Evolutionary conservation across 441 rosid species (phyloP).

Genomic region (Viola pubescens): DNA sequence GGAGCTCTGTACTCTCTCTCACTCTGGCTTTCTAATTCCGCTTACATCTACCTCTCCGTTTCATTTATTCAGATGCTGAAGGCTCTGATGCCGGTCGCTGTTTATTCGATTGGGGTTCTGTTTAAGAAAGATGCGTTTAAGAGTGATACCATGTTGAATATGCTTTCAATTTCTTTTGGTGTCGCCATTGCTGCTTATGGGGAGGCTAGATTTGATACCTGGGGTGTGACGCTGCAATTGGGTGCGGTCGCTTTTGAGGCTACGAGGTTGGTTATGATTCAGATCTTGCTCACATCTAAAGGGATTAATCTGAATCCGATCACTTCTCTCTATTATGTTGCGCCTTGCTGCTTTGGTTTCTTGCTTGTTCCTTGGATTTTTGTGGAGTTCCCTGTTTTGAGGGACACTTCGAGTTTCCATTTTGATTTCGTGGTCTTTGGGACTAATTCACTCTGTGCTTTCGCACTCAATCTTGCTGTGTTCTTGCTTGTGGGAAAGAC

Average conservation of each 20-base stretch:
- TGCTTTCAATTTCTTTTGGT: slow-evolving; percentile 89
- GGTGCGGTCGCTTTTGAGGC: slow-evolving; percentile 95
- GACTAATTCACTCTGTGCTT: slow-evolving; percentile 82
- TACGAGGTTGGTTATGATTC: slow-evolving; percentile 81
- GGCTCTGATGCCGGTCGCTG: slow-evolving; percentile 95
- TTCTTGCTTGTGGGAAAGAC: slow-evolving; percentile 93
- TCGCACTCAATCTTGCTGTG: slow-evolving; percentile 88
- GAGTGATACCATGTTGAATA: slow-evolving; percentile 71
- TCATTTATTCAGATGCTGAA: slow-evolving; percentile 95
- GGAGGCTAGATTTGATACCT: slow-evolving; percentile 73
- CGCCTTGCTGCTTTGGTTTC: slow-evolving; percentile 86
- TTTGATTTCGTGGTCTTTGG: slow-evolving; percentile 79
- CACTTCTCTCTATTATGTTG: slow-evolving; percentile 79
- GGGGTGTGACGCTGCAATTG: slow-evolving; percentile 81
- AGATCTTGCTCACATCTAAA: slow-evolving; percentile 82
- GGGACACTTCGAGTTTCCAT: slow-evolving; percentile 70
- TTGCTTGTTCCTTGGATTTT: slow-evolving; percentile 81
- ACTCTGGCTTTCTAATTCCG: slow-evolving; percentile 93
- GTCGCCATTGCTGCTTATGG: slow-evolving; percentile 91
- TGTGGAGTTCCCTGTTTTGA: slow-evolving; percentile 63
- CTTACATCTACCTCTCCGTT: slow-evolving; percentile 84
- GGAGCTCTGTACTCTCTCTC: slow-evolving; percentile 81
- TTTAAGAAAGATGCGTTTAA: slow-evolving; percentile 61
- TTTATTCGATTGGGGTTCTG: slow-evolving; percentile 77
- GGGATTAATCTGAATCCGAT: slow-evolving; percentile 82